Evolutionary conservation across 2,329 filamentous ascomycete genomes (phyloP), one percentile per base, ranked within the genome.

Genomic region (Pseudogymnoascus sp.): DNA sequence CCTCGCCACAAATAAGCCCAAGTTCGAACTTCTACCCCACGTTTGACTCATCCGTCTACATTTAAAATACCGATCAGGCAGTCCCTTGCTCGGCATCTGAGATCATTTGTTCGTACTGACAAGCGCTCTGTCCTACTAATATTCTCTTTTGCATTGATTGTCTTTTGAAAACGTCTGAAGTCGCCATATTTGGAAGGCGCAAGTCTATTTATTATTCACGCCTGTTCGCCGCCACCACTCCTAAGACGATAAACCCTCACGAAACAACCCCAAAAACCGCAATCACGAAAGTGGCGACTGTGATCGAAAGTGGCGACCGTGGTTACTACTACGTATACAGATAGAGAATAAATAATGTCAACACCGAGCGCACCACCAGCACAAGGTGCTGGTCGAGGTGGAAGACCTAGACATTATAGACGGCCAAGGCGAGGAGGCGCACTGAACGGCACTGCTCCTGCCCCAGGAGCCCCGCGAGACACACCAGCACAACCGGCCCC

Each of bases 1-100:
- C 51, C 51, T 57, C 29, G 51, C 51, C 51, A 57, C 51, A 57
- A 57, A 57, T 57, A n/a, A 12, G 51, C 51, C 51, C 51, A 57
- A 57, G 29, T 12, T 57, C 26, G 47, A 57, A 57, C 47, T 57
- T 57, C 47, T 57, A 31, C 47, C 47, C 47, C 47, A 57, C 51
- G 29, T 34, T 57, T 57, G 51, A 57, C 51, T 57, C 51, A 57
- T 57, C 29, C 29, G 16, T 57, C 29, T 57, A 12, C 51, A 57
- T 57, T 34, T 57, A 57, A 57, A 34, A 34, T 57, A 57, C 10
- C 51, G 51, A 57, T 21, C 14, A 34, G 51, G 29, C 16, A 57
- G 16, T 57, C 29, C 18, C 29, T 57, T 57, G 31, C n/a, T 57
- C 47, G 34, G 51, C 31, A 57, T 57, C 51, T 21, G 51, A 34